These are phyloP conservation scores for Pseudocohnilembus persalinus DNA, from an alignment of 169 alveolate genomes.

Conservation along the genomic window DNA sequence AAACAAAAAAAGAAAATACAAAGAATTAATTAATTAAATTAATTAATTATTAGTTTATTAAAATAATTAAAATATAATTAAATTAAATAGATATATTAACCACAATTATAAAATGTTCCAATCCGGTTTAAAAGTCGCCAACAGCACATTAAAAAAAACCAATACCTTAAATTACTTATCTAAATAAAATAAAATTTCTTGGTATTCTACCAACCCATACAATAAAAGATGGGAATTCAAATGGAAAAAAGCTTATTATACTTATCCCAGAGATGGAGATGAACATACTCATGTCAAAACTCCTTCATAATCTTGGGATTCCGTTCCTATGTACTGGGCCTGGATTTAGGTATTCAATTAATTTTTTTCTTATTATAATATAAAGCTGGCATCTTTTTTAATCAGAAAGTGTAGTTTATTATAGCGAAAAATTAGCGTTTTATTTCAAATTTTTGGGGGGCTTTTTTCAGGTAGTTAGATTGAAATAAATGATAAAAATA, in stretches of 20 bases:
- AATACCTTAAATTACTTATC: background rate
- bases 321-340: slow-evolving; percentile 44
- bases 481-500: too few relatives aligned
- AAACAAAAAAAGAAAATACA: background rate
- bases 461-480: too few relatives aligned
- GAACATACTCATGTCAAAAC: slow-evolving; percentile 49
- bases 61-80: too few relatives aligned
- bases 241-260: slow-evolving; percentile 41
- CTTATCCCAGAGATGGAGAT: slow-evolving; percentile 48
- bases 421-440: too few relatives aligned
- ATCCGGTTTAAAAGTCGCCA: background rate
- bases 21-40: too few relatives aligned
- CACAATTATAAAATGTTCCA: background rate
- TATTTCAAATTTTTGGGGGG: too few relatives aligned
- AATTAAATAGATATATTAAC: too few relatives aligned
- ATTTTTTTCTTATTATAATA: too few relatives aligned
- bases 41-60: too few relatives aligned
- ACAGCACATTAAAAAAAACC: background rate
- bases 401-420: background rate
- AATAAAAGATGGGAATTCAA: slow-evolving; percentile 53
- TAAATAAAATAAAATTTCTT: slow-evolving; percentile 37
- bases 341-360: background rate
- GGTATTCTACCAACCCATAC: slow-evolving; percentile 43
- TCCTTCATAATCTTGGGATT: slow-evolving; percentile 40
- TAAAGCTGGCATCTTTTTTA: background rate